These are phyloP conservation scores for Dryas octopetala DNA, from an alignment of 306 rosid species.

Conservation along the genomic window DNA sequence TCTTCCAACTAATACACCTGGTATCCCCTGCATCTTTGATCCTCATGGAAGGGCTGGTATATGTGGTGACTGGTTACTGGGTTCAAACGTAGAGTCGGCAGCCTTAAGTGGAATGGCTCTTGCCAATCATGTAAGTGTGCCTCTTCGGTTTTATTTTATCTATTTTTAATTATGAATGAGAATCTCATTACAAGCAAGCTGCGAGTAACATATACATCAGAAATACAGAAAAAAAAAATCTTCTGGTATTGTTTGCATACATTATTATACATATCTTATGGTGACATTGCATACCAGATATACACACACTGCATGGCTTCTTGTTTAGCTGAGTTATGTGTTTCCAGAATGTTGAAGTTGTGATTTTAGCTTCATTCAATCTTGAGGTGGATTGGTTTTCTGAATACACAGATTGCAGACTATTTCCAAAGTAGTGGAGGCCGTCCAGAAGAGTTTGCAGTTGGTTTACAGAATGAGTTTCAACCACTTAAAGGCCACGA, in stretches of 20 bases:
- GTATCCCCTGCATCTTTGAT: constrained; percentile 86
- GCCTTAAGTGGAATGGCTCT: constrained; percentile 82
- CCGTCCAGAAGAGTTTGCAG: constrained; percentile 51
- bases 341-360: no score
- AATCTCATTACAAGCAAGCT: neutral
- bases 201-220: neutral
- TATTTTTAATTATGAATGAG: no score
- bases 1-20: constrained; percentile 82
- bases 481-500: constrained; percentile 65
- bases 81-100: constrained; percentile 90
- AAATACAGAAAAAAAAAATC: no score
- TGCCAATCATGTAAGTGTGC: constrained; percentile 69
- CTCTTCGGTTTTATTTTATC: neutral
- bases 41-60: constrained; percentile 87
- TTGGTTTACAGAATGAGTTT: constrained; percentile 68
- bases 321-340: no score
- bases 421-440: constrained; percentile 49
- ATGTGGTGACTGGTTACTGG: constrained; percentile 94
- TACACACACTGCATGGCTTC: neutral
- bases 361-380: no score
- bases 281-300: no score
- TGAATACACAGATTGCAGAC: constrained; percentile 66
- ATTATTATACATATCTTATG: no score
- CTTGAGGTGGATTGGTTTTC: neutral
- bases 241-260: no score